Base-by-base conservation (phyloP, 176 grass and related monocot genomes). In the Carex cristatella region DNA sequence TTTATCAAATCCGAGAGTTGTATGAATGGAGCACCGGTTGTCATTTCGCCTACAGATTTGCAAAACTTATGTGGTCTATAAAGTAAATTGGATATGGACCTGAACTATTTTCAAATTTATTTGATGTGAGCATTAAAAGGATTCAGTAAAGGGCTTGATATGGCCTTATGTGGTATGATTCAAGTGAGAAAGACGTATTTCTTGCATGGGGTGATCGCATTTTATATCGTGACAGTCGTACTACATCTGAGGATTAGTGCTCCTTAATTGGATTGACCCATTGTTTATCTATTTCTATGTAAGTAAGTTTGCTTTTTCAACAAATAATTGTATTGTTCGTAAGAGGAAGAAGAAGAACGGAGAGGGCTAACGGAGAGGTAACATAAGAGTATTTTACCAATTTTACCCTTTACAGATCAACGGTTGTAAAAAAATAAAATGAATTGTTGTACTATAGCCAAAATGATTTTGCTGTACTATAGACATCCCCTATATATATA, bases 121-220 rank as follows among this genome's bases (percentile, higher is more conserved):
- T 27, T 77, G n/a, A 54, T 28, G 46, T 54, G 27, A 13, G 12
- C 54, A 77, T 28, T 55, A 55, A 73, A 69, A 40, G 13, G 15
- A 38, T 16, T 35, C 35, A 19, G 16, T 65, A 51, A 28, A 16
- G 51, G 60, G 51, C 44, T 83, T 77, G 12, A 49, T 83, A 53
- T 77, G 44, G 23, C 81, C 66, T 66, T 93, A 54, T 84, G 94
- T 92, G 89, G 27, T 98, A 98, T 89, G 95, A 98, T 90, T 86
- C 64, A 68, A 94, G 86, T 81, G 95, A 98, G 85, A 98, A 94
- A 98, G 85, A 77, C 90, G 95, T 57, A 92, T 98, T 85, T 91
- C 92, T 79, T 79, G 92, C 95, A 63, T 94, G 95, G 95, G 94
- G 95, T 80, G 95, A 98, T 77, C 90, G 95, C 53, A 91, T 98